Percentiles rank a stretch among this genome's conserved stretches.
phyloP scores from a whole-genome alignment of 2,329 filamentous ascomycete species.

The Epichloe aotearoae region DNA sequence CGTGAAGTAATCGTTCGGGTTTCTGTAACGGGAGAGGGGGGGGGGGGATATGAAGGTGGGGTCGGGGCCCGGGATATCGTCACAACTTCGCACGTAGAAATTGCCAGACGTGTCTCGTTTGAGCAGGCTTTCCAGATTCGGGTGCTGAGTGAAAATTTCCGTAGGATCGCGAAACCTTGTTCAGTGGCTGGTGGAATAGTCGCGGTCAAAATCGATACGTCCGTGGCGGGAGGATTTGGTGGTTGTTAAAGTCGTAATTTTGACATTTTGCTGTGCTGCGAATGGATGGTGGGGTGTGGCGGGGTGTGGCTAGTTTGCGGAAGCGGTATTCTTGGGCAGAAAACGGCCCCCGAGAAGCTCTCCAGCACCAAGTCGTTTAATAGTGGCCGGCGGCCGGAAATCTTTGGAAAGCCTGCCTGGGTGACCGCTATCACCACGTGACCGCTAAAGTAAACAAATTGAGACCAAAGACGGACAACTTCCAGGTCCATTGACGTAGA shows the following conservation, averaged over 20 bases:
- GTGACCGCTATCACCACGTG: conserved; percentile 20
- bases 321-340: conserved; percentile 20
- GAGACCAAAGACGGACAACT: conserved; percentile 6
- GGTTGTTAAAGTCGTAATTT: conserved; percentile 17
- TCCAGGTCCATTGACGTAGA: not conserved
- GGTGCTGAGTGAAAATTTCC: not conserved
- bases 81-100: not conserved
- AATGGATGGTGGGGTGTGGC: conserved; percentile 27
- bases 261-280: conserved; percentile 26
- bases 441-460: conserved; percentile 24
- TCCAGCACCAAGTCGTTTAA: too few species aligned
- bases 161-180: not conserved
- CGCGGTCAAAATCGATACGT: not conserved
- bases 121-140: not conserved
- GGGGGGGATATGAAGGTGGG: conserved; percentile 15
- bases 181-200: not conserved
- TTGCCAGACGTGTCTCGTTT: not conserved
- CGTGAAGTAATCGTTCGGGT: conserved; percentile 12
- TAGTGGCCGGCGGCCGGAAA: too few species aligned
- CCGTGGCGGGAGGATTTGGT: not conserved
- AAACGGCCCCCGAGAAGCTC: conserved; percentile 7
- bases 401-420: not conserved
- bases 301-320: conserved; percentile 21
- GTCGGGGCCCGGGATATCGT: conserved; percentile 12
- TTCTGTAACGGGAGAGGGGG: conserved; percentile 1